A percentile compares a stretch with the other conserved stretches of the same genome.
Evolutionary conservation across 176 grass and related monocot genomes (phyloP).

Genomic region (Avena insularis): DNA sequence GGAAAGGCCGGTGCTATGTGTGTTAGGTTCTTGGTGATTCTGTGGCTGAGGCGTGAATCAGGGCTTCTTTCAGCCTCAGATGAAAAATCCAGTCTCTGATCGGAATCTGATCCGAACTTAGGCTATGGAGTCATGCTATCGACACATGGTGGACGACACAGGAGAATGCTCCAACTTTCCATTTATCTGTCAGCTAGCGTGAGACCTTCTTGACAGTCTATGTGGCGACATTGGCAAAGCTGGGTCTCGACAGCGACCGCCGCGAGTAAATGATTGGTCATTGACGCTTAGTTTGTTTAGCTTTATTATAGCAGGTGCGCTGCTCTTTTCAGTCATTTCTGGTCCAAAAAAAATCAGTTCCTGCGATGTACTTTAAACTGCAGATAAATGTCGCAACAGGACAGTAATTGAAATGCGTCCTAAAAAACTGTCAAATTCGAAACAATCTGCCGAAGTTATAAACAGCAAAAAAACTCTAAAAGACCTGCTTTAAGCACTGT

Average conservation of each 20-base stretch:
- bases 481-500: neutral
- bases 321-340: neutral
- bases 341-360: neutral
- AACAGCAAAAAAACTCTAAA: neutral
- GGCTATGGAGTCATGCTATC: conserved; percentile 35
- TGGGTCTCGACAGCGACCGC: neutral
- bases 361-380: neutral
- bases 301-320: neutral
- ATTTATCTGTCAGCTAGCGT: neutral
- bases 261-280: neutral
- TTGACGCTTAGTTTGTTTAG: neutral
- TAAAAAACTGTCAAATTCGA: neutral
- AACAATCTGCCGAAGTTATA: neutral
- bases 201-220: neutral
- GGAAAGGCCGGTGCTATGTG: too few species aligned
- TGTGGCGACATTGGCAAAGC: neutral
- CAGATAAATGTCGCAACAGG: neutral
- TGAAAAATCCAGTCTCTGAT: neutral
- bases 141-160: neutral
- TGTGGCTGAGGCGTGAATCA: neutral
- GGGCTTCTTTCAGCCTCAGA: neutral
- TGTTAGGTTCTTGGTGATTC: too few species aligned
- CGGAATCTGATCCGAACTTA: conserved; percentile 8
- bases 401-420: neutral
- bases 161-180: neutral